Base-by-base conservation (phyloP, 768 basidiomycete genomes). In the Pleurotus djamor region DNA sequence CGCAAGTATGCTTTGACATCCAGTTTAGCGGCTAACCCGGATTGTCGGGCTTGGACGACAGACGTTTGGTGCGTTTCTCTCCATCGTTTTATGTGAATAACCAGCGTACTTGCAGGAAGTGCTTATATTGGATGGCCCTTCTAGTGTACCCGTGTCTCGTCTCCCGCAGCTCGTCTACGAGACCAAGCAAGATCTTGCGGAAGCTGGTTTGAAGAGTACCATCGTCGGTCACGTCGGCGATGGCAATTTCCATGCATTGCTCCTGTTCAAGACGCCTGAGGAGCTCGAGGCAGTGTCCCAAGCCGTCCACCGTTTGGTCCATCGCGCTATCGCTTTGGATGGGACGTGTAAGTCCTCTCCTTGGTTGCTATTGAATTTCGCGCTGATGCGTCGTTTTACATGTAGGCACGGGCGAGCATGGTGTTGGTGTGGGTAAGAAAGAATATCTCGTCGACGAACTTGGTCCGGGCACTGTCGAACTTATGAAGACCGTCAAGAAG, bases 401-500 rank as follows among this genome's bases (percentile, higher is more conserved):
- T 57, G 8, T 61, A 91, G 88, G 88, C 64, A 91, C 89, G 3
- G 91, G 92, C 7, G 92, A 95, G 69, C 93, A 95, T 69, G 93
- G 93, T 0, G 88, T 95, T 12, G 93, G 94, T 1, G 72, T 94
- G 5, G 93, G 93, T 8, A 95, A 95, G 76, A 89, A 85, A 65
- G 84, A 89, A 66, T 96, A 92, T 70, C 81, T 98, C 2, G 69
- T 75, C 14, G 80, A 87, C n/a, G 96, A 98, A 69, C 81, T 98
- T 0, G 96, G 96, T 0, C 76, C 76, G 48, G 87, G 85, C 4
- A 96, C 94, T 0, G 87, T 97, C 9, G 83, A 85, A 49, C 74
- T 96, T 8, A 94, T 97, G 94, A 86, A 84, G 75, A 83, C 80
- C n/a, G 80, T 97, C 65, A 98, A 96, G 72, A 73, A 74, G 43